A percentile compares a stretch with the other conserved stretches of the same genome.
These are phyloP conservation scores for Pseudogymnoascus sp. DNA, from an alignment of 2,329 filamentous ascomycete species.

Conservation along the genomic window DNA sequence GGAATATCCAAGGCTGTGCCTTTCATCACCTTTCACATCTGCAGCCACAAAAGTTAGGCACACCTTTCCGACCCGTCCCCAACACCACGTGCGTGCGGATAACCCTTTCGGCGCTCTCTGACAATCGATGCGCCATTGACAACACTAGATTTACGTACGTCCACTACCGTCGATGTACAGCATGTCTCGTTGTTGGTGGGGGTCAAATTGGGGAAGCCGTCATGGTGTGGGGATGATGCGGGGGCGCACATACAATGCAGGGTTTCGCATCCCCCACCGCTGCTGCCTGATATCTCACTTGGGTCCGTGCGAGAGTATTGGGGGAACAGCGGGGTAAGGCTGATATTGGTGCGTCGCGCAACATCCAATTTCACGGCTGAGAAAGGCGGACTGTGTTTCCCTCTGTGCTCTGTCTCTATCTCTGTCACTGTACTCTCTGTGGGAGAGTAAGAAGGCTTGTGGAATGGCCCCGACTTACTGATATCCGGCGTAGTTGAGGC, in stretches of 20 bases:
- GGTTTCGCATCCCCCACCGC: not conserved
- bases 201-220: not conserved
- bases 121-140: not conserved
- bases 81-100: not conserved
- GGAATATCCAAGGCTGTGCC: not conserved
- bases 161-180: too few species aligned
- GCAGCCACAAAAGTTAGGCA: not conserved
- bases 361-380: not conserved
- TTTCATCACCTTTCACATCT: not conserved
- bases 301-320: not conserved
- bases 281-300: not conserved
- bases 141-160: too few species aligned
- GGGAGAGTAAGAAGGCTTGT: not conserved
- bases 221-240: not conserved
- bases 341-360: not conserved
- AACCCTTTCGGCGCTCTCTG: not conserved
- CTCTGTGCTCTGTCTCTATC: not conserved
- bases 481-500: not conserved
- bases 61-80: not conserved
- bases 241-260: not conserved
- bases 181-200: not conserved
- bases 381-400: not conserved
- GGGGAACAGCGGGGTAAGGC: not conserved
- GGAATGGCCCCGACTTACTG: not conserved
- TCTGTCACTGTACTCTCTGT: not conserved